These are phyloP conservation scores for Petasospora rhodanensis DNA, from an alignment of 1,139 yeast species.

Conservation along the genomic window DNA sequence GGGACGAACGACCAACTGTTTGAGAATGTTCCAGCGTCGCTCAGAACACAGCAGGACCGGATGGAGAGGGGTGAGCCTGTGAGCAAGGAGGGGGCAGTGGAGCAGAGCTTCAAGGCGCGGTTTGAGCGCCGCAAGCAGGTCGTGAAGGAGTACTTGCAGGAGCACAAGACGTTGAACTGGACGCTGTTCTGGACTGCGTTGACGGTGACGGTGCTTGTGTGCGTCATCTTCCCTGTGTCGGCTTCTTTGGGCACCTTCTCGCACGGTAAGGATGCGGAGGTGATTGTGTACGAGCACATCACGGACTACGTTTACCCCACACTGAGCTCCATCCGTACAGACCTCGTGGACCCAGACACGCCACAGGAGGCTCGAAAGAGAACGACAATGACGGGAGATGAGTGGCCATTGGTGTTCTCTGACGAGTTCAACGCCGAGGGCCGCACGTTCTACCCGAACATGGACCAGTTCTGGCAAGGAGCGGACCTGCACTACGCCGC, in stretches of 20 bases:
- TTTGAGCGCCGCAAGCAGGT: conserved; percentile 1
- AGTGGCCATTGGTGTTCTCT: conserved; percentile 69
- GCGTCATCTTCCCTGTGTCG: conserved; percentile 52
- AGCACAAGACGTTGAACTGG: conserved; percentile 10
- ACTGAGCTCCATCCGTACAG: conserved; percentile 56
- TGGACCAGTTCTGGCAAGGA: conserved; percentile 80
- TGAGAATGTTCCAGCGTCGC: conserved; percentile 2
- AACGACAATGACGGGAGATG: conserved; percentile 48
- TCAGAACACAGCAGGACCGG: conserved; percentile 1
- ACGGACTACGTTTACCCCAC: conserved; percentile 57
- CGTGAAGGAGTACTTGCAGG: not conserved
- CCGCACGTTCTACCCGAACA: conserved; percentile 76
- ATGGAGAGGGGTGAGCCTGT: conserved; percentile 4
- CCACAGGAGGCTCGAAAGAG: conserved; percentile 50
- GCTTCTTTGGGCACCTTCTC: not conserved
- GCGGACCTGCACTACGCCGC: conserved; percentile 76
- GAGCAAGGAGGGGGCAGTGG: not conserved
- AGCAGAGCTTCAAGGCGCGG: conserved; percentile 7
- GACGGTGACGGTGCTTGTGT: conserved; percentile 1
- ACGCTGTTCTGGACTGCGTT: not conserved
- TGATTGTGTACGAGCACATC: conserved; percentile 38
- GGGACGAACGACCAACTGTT: not conserved
- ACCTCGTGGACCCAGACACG: conserved; percentile 74
- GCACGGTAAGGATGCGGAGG: conserved; percentile 1
- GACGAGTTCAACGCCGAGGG: conserved; percentile 85